Evolutionary conservation across 2,329 filamentous ascomycete genomes (phyloP).

Genomic region (Xylariaceae sp.): DNA sequence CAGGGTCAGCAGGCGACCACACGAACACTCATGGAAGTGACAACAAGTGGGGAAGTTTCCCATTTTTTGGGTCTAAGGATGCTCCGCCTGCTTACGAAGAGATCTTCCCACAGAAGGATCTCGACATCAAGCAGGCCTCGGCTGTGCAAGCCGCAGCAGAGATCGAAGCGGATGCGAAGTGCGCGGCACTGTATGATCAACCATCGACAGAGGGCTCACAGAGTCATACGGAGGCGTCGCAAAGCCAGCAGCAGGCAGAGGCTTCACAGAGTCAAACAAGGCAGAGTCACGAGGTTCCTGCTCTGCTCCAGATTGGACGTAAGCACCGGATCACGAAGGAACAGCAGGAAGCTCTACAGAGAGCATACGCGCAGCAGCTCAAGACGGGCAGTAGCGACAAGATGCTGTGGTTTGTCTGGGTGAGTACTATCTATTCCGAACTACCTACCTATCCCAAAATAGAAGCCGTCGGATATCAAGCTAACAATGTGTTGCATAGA

Average conservation of each 20-base stretch:
- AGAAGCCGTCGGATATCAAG: not conserved
- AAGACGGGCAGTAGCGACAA: constrained; percentile 59
- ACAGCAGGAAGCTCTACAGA: constrained; percentile 58
- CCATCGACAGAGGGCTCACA: constrained; percentile 30
- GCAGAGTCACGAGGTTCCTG: constrained; percentile 32
- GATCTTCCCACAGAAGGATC: constrained; percentile 57
- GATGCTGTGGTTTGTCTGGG: constrained; percentile 66
- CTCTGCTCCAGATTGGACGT: constrained; percentile 54
- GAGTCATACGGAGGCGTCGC: not conserved
- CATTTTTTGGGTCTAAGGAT: constrained; percentile 44
- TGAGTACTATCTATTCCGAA: constrained; percentile 32
- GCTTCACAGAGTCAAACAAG: constrained; percentile 1
- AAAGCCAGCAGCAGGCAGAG: not conserved
- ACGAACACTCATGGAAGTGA: constrained; percentile 41
- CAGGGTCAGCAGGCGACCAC: constrained; percentile 42
- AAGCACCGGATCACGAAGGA: constrained; percentile 61
- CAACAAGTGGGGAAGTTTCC: constrained; percentile 63
- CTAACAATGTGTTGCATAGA: constrained; percentile 27
- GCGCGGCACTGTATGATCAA: constrained; percentile 48
- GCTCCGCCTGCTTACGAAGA: constrained; percentile 73
- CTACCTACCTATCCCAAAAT: too few relatives aligned
- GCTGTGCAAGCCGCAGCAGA: constrained; percentile 54
- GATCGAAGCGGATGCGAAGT: constrained; percentile 54
- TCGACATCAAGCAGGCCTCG: constrained; percentile 54
- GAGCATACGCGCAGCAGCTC: constrained; percentile 56